Evolutionary conservation across 2,329 filamentous ascomycete genomes (phyloP), one percentile per base, ranked within the genome.

Genomic region (Dendryphion nanum): DNA sequence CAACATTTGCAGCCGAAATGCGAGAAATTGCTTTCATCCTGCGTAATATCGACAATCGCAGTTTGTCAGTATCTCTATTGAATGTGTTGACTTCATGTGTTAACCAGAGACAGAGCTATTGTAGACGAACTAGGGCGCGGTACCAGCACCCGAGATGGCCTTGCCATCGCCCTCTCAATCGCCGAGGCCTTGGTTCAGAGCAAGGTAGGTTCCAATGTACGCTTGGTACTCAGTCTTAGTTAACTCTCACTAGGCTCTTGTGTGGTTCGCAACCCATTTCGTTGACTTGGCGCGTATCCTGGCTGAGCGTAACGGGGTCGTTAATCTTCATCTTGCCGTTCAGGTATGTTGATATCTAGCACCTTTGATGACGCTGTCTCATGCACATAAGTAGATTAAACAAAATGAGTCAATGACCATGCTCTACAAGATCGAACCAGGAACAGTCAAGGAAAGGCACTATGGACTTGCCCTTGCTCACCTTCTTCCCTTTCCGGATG

Each of bases 241-340:
- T 50, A 39, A 41, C 15, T 8, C 6, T 15, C 18, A 18, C 14
- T 42, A 81, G 42, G 83, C 89, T 0, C 75, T 87, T 0, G 81
- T 96, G 0, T 96, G 89, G 83, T 98, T 98, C 65, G 89, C 85
- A 2, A 97, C 93, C 0, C 94, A 98, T 59, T 98, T 96, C 59
- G 75, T 79, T 23, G 87, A 96, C 44, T 73, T 98, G 2, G 84
- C 89, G 0, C 77, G 76, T 3, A 86, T 91, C 23, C 74, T 96
- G 43, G 74, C 78, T 2, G 82, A 89, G 47, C 79, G 86, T 8
- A 80, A 78, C 13, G 89, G 89, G 0, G 89, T 96, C 1, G 73
- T 90, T 17, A 95, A 88, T 48, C 71, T 95, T 2, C 89, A 96
- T 57, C 76, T 97, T 2, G 77, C 81, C 1, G 86, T 90, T 0